phyloP scores from a whole-genome alignment of 495 filamentous ascomycete genomes.

The Penicillium bovifimosum region DNA sequence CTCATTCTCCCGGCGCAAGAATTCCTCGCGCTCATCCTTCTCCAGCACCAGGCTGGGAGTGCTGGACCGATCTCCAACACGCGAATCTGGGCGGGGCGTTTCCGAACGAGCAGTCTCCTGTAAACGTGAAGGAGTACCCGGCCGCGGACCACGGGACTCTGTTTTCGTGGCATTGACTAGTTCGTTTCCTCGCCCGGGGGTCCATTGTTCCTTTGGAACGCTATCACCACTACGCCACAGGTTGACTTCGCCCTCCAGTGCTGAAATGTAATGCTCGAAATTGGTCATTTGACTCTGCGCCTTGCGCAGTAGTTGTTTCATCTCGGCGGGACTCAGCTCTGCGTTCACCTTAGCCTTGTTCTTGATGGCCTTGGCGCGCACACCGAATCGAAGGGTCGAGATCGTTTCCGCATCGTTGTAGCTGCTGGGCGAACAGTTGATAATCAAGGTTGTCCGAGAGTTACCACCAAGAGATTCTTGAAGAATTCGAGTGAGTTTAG shows the following conservation, averaged over 20 bases:
- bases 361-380: constrained; percentile 97
- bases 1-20: constrained; percentile 91
- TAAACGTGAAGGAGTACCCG: constrained; percentile 79
- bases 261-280: constrained; percentile 78
- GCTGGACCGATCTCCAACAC: constrained; percentile 78
- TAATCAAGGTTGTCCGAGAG: constrained; percentile 92
- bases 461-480: constrained; percentile 97
- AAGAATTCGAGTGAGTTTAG: constrained; percentile 92
- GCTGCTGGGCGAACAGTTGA: constrained; percentile 96
- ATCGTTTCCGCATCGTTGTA: constrained; percentile 97
- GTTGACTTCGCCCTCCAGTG: constrained; percentile 79
- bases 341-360: constrained; percentile 99
- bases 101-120: constrained; percentile 49
- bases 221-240: constrained; percentile 82
- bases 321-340: constrained; percentile 87
- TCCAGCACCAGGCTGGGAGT: constrained; percentile 85
- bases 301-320: constrained; percentile 88
- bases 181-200: constrained; percentile 56
- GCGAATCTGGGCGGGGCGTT: constrained; percentile 70
- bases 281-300: constrained; percentile 83
- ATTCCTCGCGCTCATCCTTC: constrained; percentile 96
- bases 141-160: constrained; percentile 56
- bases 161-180: constrained; percentile 49
- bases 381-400: constrained; percentile 90
- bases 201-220: constrained; percentile 83